Evolutionary conservation across 441 rosid species (phyloP), one percentile per base, ranked within the genome.

Genomic region (Metrosideros polymorpha): DNA sequence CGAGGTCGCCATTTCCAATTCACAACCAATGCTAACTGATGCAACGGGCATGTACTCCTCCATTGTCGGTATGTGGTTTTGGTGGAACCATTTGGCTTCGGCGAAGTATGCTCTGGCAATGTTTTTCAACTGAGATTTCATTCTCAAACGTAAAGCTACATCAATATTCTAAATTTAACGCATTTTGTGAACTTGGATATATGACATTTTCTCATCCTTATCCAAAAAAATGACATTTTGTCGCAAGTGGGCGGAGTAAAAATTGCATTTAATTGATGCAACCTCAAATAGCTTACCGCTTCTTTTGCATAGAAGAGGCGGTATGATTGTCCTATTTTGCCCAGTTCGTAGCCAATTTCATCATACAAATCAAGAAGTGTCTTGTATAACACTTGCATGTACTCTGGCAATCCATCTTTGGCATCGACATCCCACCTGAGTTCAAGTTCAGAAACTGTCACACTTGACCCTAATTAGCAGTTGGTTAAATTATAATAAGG

Each of bases 361-460:
- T 50, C 86, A 9, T 85, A 50, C 12, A 55, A 49, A 39, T 89
- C 82, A 9, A 89, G 29, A 49, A 90, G 15, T 42, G 82, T 18
- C 52, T 75, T 45, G 19, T 86, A 45, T 19, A 88, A 29, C 8
- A 51, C 39, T 85, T 89, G 76, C 90, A 87, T 22, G 54, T 88
- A 88, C 42, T 50, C 85, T 66, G 92, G 91, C 45, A 90, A 84
- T 27, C 89, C 32, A 22, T 89, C 90, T 52, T 30, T n/a, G 19
- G 82, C 87, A 14, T n/a, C 50, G 17, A 84, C 45, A 29, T 91
- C 89, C 93, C 92, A 91, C 85, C 94, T 91, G 51, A 76, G 35
- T 29, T 29, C 53, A 51, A 24, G 22, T 52, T n/a, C 29, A 14
- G 3, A 6, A 57, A 45, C 7, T 52, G 14, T 82, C 84, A 82